Evolutionary conservation across 495 filamentous ascomycete genomes (phyloP), one percentile per base, ranked within the genome.

Genomic region (Stereocaulon alpinum): DNA sequence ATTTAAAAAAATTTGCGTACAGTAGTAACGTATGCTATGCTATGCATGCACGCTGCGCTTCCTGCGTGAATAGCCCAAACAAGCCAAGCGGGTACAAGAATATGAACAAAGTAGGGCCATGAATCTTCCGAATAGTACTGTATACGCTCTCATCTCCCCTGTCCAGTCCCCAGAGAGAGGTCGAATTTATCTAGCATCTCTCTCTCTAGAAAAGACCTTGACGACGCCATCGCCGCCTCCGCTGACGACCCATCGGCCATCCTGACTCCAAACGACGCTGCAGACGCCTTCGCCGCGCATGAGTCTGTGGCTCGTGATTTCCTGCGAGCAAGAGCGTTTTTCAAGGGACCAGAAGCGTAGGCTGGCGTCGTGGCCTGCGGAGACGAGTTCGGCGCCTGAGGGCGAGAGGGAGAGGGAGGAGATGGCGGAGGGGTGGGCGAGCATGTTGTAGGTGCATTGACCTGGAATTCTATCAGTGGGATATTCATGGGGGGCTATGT

Each of bases 391-490:
- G 47, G 86, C 82, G 30, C 91, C 91, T 66, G 96, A 91, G 12
- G 93, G 92, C 60, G 87, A 93, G 32, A 98, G 80, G 0, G 88
- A 91, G 17, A 98, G 82, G 14, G 88, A 82, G 15, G 93, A 91
- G 65, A 97, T 96, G 42, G 93, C 83, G 4, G 90, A 85, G 2
- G 92, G 89, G 68, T 98, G 93, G 3, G 93, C 93, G 58, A 96
- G 83, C 93, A 98, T 97, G 63, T 85, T 91, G 71, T 97, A 98
- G 17, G 94, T 96, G 75, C 91, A 96, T 93, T 97, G 94, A 62
- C 93, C 93, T 98, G 65, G 12, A 44, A 11, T 5, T 14, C 22
- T 27, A 27, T 50, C 30, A 50, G 24, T 10, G 30, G 2, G 6
- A 6, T n/a, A 27, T 32, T 37, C 34, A 12, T 1, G 7, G 12